Evolutionary conservation across 2,329 filamentous ascomycete genomes (phyloP).

Genomic region (Exophiala lecanii-corni): DNA sequence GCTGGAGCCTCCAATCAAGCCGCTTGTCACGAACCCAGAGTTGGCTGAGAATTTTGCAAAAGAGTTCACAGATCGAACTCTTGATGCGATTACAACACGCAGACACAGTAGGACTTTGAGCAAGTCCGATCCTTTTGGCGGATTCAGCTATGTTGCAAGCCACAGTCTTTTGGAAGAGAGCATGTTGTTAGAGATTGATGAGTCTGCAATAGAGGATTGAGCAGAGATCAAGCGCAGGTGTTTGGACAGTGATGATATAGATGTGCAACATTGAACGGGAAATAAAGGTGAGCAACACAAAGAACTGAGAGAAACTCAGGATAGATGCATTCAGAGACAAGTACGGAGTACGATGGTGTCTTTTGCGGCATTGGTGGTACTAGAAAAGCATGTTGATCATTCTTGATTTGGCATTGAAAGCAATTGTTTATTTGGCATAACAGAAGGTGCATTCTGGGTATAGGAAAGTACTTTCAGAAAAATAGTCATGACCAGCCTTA

Average conservation of each 20-base stretch:
- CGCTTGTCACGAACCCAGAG: constrained; percentile 91
- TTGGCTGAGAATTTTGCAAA: constrained; percentile 91
- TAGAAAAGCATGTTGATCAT: too few relatives aligned
- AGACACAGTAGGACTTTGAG: constrained; percentile 23
- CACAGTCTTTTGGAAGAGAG: constrained; percentile 41
- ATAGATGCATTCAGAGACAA: too few relatives aligned
- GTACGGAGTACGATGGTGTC: too few relatives aligned
- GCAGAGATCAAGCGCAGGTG: background rate
- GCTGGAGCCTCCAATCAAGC: constrained; percentile 81
- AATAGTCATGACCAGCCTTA: too few relatives aligned
- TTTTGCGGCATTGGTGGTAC: too few relatives aligned
- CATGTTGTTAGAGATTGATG: constrained; percentile 24
- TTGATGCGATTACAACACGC: constrained; percentile 23
- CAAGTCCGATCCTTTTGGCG: constrained; percentile 42
- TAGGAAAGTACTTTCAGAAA: too few relatives aligned
- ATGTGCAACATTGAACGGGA: too few relatives aligned
- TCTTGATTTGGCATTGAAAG: too few relatives aligned
- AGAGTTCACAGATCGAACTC: constrained; percentile 68
- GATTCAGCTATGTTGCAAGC: constrained; percentile 47
- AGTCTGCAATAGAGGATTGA: constrained; percentile 22
- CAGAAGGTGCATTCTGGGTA: too few relatives aligned
- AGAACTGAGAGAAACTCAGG: too few relatives aligned
- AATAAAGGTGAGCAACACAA: too few relatives aligned
- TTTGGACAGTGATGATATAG: constrained; percentile 1
- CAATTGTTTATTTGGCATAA: too few relatives aligned